A percentile compares a stretch with the other conserved stretches of the same genome.
These are phyloP conservation scores for Cucurbita ficifolia DNA, from an alignment of 306 rosid genomes.

Conservation along the genomic window DNA sequence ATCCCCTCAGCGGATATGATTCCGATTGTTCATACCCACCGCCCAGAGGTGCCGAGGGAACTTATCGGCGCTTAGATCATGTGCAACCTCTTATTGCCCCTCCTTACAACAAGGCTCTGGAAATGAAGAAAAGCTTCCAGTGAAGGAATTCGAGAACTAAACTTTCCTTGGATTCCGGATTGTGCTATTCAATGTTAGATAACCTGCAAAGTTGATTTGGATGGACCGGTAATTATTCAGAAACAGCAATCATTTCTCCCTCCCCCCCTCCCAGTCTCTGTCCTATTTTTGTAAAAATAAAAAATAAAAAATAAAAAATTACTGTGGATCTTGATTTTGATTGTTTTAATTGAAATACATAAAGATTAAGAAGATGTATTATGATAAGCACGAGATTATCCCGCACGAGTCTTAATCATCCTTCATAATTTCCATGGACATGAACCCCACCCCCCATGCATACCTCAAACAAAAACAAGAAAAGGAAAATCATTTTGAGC, in stretches of 20 bases:
- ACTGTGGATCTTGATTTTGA: not conserved
- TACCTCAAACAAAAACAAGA: slow-evolving; percentile 4
- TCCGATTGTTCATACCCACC: slow-evolving; percentile 83
- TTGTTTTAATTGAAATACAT: not conserved
- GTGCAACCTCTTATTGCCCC: slow-evolving; percentile 87
- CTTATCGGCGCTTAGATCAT: slow-evolving; percentile 73
- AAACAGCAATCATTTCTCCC: not conserved
- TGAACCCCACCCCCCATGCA: slow-evolving; percentile 7
- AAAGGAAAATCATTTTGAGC: not conserved
- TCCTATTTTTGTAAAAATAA: not conserved
- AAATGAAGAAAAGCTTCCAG: slow-evolving; percentile 40
- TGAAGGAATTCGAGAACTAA: slow-evolving; percentile 46
- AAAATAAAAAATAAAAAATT: too few species aligned
- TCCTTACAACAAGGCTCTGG: slow-evolving; percentile 54
- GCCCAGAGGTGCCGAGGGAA: slow-evolving; percentile 67
- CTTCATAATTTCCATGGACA: slow-evolving; percentile 1
- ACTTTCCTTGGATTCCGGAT: slow-evolving; percentile 53
- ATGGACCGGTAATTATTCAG: slow-evolving; percentile 1
- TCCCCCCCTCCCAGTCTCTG: not conserved
- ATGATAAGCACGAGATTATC: not conserved
- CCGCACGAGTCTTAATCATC: slow-evolving; percentile 1
- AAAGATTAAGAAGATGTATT: not conserved
- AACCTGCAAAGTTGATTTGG: not conserved
- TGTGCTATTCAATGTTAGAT: slow-evolving; percentile 6
- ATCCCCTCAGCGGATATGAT: slow-evolving; percentile 53